Evolutionary conservation across 129 eudicot genomes (phyloP).

Genomic region (Saposhnikovia divaricata): DNA sequence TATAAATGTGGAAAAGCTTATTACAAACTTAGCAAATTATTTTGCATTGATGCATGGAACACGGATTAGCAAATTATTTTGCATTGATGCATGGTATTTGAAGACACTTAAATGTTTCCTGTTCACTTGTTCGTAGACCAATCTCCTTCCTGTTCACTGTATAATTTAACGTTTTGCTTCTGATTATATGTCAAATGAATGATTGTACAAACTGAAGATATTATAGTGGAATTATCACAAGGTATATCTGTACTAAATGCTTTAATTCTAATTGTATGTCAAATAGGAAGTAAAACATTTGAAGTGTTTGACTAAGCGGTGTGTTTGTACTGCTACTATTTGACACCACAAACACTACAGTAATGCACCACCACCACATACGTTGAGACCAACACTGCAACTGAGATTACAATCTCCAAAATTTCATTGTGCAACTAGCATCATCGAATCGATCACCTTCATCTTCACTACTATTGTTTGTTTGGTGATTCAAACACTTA

Average conservation of each 20-base stretch:
- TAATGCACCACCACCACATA: not conserved
- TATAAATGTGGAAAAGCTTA: not conserved
- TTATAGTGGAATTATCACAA: too few species aligned
- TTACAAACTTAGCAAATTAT: not conserved
- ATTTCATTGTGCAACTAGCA: not conserved
- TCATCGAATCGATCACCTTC: not conserved
- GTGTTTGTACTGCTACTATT: not conserved
- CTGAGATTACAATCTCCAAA: not conserved
- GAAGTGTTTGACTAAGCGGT: not conserved
- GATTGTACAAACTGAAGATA: not conserved
- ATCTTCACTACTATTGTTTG: not conserved
- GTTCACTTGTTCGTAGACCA: not conserved
- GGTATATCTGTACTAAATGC: not conserved
- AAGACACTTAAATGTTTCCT: not conserved
- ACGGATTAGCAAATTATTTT: not conserved
- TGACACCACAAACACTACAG: not conserved
- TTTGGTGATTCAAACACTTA: not conserved
- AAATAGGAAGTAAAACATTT: not conserved
- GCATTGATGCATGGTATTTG: not conserved
- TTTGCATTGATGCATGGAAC: constrained; percentile 1
- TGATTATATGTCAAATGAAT: not conserved
- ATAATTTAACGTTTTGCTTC: not conserved
- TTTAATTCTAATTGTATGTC: not conserved
- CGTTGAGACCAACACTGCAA: not conserved
- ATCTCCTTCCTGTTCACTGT: not conserved